phyloP scores from a whole-genome alignment of 2,329 filamentous ascomycete species.

The Cucurbitaria berberidis region DNA sequence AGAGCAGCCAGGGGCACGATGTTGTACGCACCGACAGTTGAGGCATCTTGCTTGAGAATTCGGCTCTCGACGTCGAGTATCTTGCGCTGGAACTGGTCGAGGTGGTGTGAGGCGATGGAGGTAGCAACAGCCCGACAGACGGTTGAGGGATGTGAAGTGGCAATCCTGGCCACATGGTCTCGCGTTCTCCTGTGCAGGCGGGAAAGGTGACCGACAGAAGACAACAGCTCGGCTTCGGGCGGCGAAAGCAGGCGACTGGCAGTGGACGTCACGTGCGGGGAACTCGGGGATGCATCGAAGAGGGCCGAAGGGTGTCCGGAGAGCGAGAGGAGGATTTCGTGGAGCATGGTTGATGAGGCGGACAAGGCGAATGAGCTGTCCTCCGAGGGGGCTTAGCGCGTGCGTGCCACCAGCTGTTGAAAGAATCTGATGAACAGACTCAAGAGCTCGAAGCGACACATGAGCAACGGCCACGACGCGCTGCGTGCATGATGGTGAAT shows the following conservation, averaged over 20 bases:
- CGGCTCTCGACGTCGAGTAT: slow-evolving; percentile 82
- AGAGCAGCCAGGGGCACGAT: slow-evolving; percentile 90
- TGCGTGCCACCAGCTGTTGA: slow-evolving; percentile 29
- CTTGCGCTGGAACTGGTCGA: slow-evolving; percentile 80
- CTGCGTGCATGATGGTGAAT: slow-evolving; percentile 18
- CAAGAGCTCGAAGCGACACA: slow-evolving; percentile 49
- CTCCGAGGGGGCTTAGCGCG: slow-evolving; percentile 14
- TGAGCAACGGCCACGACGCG: slow-evolving; percentile 28
- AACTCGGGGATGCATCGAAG: slow-evolving; percentile 62
- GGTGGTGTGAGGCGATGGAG: slow-evolving; percentile 74
- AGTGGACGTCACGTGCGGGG: slow-evolving; percentile 45
- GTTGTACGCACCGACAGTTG: slow-evolving; percentile 85
- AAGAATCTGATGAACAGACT: slow-evolving; percentile 40
- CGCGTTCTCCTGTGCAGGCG: slow-evolving; percentile 77
- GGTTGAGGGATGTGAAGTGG: slow-evolving; percentile 74
- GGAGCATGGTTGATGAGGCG: slow-evolving; percentile 73
- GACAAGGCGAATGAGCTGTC: slow-evolving; percentile 10
- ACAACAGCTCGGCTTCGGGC: slow-evolving; percentile 81
- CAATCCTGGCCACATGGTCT: slow-evolving; percentile 69
- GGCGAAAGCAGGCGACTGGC: slow-evolving; percentile 66
- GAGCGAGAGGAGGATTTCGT: slow-evolving; percentile 96
- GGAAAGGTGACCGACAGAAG: slow-evolving; percentile 77
- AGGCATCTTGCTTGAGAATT: slow-evolving; percentile 77
- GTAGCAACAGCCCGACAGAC: slow-evolving; percentile 88
- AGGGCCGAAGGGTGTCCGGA: slow-evolving; percentile 92